Base-by-base conservation (phyloP, 1,139 yeast species). In the Candida frijolesensis region DNA sequence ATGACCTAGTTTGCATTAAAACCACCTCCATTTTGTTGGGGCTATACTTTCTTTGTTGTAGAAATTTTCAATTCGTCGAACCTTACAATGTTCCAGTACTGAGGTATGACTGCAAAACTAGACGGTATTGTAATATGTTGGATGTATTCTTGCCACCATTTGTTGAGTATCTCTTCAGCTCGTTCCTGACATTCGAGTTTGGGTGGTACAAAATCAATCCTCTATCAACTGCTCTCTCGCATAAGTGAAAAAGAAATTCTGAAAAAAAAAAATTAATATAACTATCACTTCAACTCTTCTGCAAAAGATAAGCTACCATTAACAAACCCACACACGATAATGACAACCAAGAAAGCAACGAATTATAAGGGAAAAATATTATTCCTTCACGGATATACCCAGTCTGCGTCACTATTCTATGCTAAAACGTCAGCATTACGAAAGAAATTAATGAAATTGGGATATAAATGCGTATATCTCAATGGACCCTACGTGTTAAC, bases 401-500 rank as follows among this genome's bases (percentile, higher is more conserved):
- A 76, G 56, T 64, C 73, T 15, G 67, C 79, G 1, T 65, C 73
- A 43, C 64, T 73, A n/a, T 76, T 76, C 62, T 75, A 76, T 52
- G 77, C 79, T 49, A 76, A 76, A 54, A 71, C 79, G 0, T 72
- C 79, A 18, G 80, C 80, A 1, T 65, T 76, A 32, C 61, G 81
- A 19, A 76, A 76, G 52, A 66, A 63, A 54, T 61, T 76, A 32
- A 55, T 62, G 47, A 71, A 74, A 46, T 56, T 73, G 34, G 64
- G 66, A 25, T 74, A 85, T 57, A 89, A 88, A 61, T 79, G 92
- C 29, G 82, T 86, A 11, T 92, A 87, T 65, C 69, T 90, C 48
- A 89, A 89, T 60, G 97, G 87, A 0, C 97, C 97, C 1, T 70
- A 82, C 6, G 68, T 72, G 32, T 70, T 91, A 42, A 77, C 82